Evolutionary conservation across 495 filamentous ascomycete species (phyloP).

Genomic region (Achaetomiella virescens): DNA sequence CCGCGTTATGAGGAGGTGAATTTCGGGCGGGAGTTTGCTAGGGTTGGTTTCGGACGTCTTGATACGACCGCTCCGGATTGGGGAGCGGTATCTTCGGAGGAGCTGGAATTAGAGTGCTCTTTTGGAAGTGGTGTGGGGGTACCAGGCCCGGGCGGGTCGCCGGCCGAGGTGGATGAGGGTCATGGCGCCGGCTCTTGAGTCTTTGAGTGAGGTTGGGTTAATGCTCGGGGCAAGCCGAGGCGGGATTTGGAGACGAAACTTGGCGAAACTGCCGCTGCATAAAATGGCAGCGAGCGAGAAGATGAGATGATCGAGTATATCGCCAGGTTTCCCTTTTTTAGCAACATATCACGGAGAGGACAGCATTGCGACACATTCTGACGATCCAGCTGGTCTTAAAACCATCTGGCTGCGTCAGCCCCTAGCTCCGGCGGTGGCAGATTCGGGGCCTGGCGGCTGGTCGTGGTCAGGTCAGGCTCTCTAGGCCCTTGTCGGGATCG

Average conservation of each 20-base stretch:
- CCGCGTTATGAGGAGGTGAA: slow-evolving; percentile 49
- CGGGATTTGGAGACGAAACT: background rate
- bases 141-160: background rate
- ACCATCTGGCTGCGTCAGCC: background rate
- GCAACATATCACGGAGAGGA: background rate
- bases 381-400: background rate
- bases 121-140: background rate
- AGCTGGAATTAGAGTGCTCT: background rate
- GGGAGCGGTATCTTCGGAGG: too few species aligned
- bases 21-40: slow-evolving; percentile 51
- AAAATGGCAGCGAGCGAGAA: too few species aligned
- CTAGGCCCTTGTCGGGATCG: background rate
- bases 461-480: background rate
- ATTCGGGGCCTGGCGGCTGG: background rate
- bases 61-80: background rate
- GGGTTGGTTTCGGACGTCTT: background rate
- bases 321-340: background rate
- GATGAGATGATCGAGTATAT: background rate
- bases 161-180: background rate
- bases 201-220: background rate
- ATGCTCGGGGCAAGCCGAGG: background rate
- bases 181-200: background rate
- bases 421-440: background rate
- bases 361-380: slow-evolving; percentile 5
- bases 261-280: background rate